Percentiles rank a stretch among this genome's conserved stretches.
These are phyloP conservation scores for Podaxis sp. DNA, from an alignment of 768 basidiomycete genomes.

Conservation along the genomic window DNA sequence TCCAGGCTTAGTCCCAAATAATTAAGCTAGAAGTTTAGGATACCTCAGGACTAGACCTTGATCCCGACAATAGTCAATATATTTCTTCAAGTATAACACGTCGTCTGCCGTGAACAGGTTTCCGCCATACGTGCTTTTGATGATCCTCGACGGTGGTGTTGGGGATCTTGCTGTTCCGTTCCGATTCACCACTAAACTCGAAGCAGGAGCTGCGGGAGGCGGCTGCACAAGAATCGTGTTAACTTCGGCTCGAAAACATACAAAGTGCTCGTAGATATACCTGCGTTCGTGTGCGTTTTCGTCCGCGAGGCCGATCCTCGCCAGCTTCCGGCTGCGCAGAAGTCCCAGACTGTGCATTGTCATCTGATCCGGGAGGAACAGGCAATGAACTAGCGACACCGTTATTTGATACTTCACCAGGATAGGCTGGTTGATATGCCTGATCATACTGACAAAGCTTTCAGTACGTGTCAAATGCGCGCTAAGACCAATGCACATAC, in stretches of 20 bases:
- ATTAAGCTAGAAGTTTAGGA: conserved; percentile 2
- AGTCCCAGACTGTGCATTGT: conserved; percentile 16
- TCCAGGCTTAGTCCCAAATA: neutral
- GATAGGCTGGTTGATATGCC: conserved; percentile 31
- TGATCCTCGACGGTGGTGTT: conserved; percentile 77
- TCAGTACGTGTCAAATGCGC: neutral
- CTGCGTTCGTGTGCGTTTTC: conserved; percentile 66
- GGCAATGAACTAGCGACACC: conserved; percentile 20
- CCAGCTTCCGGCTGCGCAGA: conserved; percentile 5
- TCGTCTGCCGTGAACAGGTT: conserved; percentile 87
- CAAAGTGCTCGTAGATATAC: conserved; percentile 28
- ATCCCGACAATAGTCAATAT: conserved; percentile 89
- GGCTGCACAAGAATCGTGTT: conserved; percentile 32
- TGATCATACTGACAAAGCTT: conserved; percentile 48
- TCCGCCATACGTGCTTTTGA: conserved; percentile 89
- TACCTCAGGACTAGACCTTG: conserved; percentile 82
- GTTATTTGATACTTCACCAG: conserved; percentile 4
- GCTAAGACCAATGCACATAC: conserved; percentile 31
- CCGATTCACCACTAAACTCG: conserved; percentile 64
- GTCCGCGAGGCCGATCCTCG: conserved; percentile 54
- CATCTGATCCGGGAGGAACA: conserved; percentile 29
- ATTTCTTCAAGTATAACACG: conserved; percentile 78
- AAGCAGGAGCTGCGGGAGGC: conserved; percentile 63
- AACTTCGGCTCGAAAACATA: conserved; percentile 3
- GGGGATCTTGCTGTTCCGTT: conserved; percentile 76